A percentile compares a stretch with the other conserved stretches of the same genome.
phyloP scores from a whole-genome alignment of 1,284 basidiomycete genomes.

The Ceratobasidium sp. region DNA sequence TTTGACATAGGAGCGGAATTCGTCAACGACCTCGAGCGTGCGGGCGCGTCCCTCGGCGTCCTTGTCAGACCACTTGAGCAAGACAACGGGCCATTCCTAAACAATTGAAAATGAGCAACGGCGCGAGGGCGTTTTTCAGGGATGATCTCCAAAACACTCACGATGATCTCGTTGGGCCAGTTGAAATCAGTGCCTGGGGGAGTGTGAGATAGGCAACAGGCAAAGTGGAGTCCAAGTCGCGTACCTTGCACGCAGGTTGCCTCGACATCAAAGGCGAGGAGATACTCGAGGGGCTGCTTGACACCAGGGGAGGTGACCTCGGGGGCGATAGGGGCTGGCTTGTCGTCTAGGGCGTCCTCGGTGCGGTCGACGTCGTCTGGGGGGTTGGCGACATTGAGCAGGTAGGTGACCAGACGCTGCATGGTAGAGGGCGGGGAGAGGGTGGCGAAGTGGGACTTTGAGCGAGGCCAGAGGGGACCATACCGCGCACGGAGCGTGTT shows the following conservation, averaged over 20 bases:
- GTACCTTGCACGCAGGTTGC: conserved; percentile 80
- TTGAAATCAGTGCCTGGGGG: conserved; percentile 63
- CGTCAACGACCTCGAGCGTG: conserved; percentile 72
- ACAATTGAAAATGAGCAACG: conserved; percentile 45
- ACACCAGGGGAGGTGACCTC: conserved; percentile 56
- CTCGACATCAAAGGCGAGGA: conserved; percentile 87
- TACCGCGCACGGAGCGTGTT: conserved; percentile 15
- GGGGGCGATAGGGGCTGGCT: not conserved
- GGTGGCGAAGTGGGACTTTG: conserved; percentile 13
- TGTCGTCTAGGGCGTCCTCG: not conserved
- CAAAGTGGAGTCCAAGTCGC: not conserved
- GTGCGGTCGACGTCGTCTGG: no score
- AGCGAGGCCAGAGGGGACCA: conserved; percentile 13
- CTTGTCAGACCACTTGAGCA: conserved; percentile 83
- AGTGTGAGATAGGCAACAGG: conserved; percentile 11
- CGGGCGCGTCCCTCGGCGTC: conserved; percentile 62
- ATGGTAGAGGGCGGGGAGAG: conserved; percentile 22
- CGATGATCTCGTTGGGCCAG: conserved; percentile 94
- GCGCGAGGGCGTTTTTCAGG: conserved; percentile 45
- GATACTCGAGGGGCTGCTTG: conserved; percentile 51
- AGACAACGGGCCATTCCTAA: conserved; percentile 88
- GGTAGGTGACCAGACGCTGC: conserved; percentile 4
- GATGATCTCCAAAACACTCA: conserved; percentile 56
- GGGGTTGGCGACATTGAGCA: not conserved
- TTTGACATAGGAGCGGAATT: conserved; percentile 88